These are phyloP conservation scores for Penicillium antarcticum DNA, from an alignment of 495 filamentous ascomycete species.

Conservation along the genomic window DNA sequence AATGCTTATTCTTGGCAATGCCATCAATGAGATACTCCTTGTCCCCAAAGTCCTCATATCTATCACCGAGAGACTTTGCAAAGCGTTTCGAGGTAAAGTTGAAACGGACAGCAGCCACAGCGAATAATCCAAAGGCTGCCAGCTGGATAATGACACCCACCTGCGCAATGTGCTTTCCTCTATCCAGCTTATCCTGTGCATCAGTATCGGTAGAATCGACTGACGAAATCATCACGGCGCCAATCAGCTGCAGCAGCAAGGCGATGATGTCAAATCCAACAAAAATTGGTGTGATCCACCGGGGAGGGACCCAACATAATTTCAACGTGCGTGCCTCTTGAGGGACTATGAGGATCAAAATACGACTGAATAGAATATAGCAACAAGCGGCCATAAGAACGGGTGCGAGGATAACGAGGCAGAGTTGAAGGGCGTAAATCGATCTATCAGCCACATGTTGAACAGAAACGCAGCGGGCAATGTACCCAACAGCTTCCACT, in stretches of 20 bases:
- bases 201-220: constrained; percentile 20
- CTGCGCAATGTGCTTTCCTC: constrained; percentile 39
- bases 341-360: constrained; percentile 47
- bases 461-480: constrained; percentile 32
- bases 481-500: constrained; percentile 50
- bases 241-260: constrained; percentile 25
- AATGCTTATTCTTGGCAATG: constrained; percentile 33
- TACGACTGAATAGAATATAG: constrained; percentile 51
- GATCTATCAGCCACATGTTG: constrained; percentile 25
- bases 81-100: constrained; percentile 40
- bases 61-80: constrained; percentile 20
- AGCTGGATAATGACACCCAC: constrained; percentile 41
- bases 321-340: constrained; percentile 30
- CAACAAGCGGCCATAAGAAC: constrained; percentile 53
- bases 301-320: constrained; percentile 47
- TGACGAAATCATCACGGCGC: constrained; percentile 35
- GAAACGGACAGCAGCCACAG: constrained; percentile 35
- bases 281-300: constrained; percentile 32
- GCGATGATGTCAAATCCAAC: constrained; percentile 32
- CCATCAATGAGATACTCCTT: constrained; percentile 31
- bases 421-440: constrained; percentile 32
- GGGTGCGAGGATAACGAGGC: constrained; percentile 34
- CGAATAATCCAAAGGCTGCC: constrained; percentile 41
- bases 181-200: constrained; percentile 25
- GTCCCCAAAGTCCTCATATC: constrained; percentile 21